phyloP scores from a whole-genome alignment of 2,329 filamentous ascomycete genomes.

The Fusarium falciforme region DNA sequence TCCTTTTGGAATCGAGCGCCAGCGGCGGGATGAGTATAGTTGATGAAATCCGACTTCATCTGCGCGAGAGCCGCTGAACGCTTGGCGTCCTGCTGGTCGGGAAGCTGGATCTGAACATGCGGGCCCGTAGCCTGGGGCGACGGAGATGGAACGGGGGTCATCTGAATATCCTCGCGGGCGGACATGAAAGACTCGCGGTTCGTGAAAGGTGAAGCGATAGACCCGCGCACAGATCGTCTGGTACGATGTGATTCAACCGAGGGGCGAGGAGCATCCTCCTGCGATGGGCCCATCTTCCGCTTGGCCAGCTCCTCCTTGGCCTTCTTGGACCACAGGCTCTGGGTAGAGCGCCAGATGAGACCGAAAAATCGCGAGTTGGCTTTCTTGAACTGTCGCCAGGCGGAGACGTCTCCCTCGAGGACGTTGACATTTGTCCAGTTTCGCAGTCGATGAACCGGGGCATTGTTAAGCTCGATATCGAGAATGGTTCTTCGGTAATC shows the following conservation, averaged over 20 bases:
- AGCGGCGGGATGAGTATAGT: constrained; percentile 72
- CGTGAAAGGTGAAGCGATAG: constrained; percentile 62
- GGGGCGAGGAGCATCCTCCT: constrained; percentile 67
- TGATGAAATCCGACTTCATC: constrained; percentile 73
- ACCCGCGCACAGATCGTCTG: constrained; percentile 51
- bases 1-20: constrained; percentile 92
- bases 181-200: constrained; percentile 66
- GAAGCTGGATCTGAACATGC: constrained; percentile 53
- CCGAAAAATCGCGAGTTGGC: constrained; percentile 74
- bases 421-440: constrained; percentile 96
- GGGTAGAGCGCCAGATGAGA: constrained; percentile 62
- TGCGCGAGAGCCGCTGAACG: constrained; percentile 54
- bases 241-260: constrained; percentile 61
- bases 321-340: constrained; percentile 63
- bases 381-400: constrained; percentile 94
- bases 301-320: constrained; percentile 61
- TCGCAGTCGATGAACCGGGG: constrained; percentile 87
- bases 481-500: constrained; percentile 92
- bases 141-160: constrained; percentile 94
- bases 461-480: constrained; percentile 96
- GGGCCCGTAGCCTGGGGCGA: constrained; percentile 55
- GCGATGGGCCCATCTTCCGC: constrained; percentile 52
- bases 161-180: constrained; percentile 81
- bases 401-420: constrained; percentile 83
- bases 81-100: constrained; percentile 49